phyloP scores from a whole-genome alignment of 1,139 yeast genomes.

The Ogataea hybrid region DNA sequence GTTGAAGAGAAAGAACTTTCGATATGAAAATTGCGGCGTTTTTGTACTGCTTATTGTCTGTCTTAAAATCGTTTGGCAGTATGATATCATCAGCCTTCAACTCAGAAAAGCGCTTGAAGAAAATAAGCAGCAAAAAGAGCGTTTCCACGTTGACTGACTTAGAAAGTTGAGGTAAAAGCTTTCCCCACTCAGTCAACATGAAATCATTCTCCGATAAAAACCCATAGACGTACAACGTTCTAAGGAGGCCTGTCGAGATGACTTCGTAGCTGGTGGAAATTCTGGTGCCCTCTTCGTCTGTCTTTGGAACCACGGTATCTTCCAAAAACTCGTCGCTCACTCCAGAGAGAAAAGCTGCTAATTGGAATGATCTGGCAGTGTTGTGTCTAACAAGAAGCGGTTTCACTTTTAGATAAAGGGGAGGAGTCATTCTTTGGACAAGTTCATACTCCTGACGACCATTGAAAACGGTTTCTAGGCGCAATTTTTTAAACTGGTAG shows the following conservation, averaged over 20 bases:
- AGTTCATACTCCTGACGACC: slow-evolving; percentile 44
- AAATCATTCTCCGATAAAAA: slow-evolving; percentile 45
- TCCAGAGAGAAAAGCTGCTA: slow-evolving; percentile 23
- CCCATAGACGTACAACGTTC: slow-evolving; percentile 57
- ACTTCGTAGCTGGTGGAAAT: slow-evolving; percentile 50
- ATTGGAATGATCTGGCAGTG: slow-evolving; percentile 30
- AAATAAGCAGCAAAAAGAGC: slow-evolving; percentile 45
- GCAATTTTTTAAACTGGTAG: slow-evolving; percentile 72
- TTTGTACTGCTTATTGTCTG: slow-evolving; percentile 21
- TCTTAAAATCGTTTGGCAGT: slow-evolving; percentile 35
- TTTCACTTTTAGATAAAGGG: slow-evolving; percentile 15
- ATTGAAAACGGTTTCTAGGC: slow-evolving; percentile 60
- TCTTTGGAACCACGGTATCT: slow-evolving; percentile 18
- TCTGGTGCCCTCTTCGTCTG: slow-evolving; percentile 24
- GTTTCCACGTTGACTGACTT: slow-evolving; percentile 34
- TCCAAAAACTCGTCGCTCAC: slow-evolving; percentile 24
- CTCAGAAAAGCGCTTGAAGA: slow-evolving; percentile 36
- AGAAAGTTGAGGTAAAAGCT: slow-evolving; percentile 41
- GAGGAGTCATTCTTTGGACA: slow-evolving; percentile 49
- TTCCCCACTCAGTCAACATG: slow-evolving; percentile 57
- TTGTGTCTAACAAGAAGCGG: slow-evolving; percentile 26
- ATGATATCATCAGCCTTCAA: slow-evolving; percentile 19
- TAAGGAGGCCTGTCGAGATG: slow-evolving; percentile 56
- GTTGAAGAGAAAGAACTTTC: slow-evolving; percentile 28
- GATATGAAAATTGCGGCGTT: slow-evolving; percentile 26